Evolutionary conservation across 75 land plant genomes (phyloP).

Genomic region (Larix kaempferi): DNA sequence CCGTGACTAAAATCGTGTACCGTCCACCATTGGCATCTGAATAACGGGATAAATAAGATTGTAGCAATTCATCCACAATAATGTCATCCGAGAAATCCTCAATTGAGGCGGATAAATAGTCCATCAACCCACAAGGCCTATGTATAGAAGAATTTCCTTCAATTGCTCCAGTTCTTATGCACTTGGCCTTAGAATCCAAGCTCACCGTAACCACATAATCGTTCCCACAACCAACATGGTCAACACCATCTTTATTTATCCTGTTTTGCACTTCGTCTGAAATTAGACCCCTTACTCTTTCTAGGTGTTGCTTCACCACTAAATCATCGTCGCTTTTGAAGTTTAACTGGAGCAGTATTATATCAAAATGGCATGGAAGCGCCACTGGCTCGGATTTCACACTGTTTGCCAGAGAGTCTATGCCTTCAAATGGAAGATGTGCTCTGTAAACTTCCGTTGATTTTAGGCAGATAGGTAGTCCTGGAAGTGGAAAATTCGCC

Average conservation of each 20-base stretch:
- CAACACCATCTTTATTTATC: background rate
- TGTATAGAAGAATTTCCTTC: background rate
- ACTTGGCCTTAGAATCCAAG: constrained; percentile 32
- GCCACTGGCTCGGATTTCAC: constrained; percentile 30
- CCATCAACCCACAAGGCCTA: constrained; percentile 56
- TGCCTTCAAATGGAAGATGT: constrained; percentile 71
- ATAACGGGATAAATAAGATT: constrained; percentile 16
- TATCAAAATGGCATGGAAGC: constrained; percentile 60
- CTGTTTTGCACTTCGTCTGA: constrained; percentile 17
- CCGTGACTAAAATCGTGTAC: constrained; percentile 49
- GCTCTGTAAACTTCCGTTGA: constrained; percentile 87
- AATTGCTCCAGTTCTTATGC: constrained; percentile 14
- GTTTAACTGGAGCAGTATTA: constrained; percentile 36
- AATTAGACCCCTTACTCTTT: constrained; percentile 18
- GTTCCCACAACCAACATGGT: constrained; percentile 28
- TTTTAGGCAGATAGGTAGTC: constrained; percentile 71
- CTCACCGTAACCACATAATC: constrained; percentile 35
- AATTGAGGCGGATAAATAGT: constrained; percentile 6
- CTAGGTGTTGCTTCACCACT: constrained; percentile 4
- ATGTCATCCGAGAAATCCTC: constrained; percentile 18
- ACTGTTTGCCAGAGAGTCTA: constrained; percentile 39
- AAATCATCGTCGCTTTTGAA: constrained; percentile 1
- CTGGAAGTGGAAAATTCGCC: constrained; percentile 31
- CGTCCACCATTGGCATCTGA: constrained; percentile 25
- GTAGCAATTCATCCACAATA: constrained; percentile 56